Evolutionary conservation across 2,329 filamentous ascomycete species (phyloP), one percentile per base, ranked within the genome.

Genomic region (Botrytis elliptica): DNA sequence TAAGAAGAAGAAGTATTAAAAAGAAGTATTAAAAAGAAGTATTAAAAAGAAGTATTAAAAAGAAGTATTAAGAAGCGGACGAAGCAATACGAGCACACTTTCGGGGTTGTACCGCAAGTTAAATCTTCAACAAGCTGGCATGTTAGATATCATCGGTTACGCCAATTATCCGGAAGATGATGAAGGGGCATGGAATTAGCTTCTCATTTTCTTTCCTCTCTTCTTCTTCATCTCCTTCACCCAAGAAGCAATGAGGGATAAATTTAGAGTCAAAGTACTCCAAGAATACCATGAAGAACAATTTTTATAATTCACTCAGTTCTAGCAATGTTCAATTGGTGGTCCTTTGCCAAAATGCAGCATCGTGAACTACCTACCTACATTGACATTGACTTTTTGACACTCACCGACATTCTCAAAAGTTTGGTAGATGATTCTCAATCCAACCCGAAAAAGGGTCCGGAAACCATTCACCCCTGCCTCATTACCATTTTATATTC

Each of bases 341-440:
- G 29, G 29, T 36, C 29, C 29, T 22, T 59, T 59, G 5, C 29
- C 22, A 55, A 25, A 44, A 65, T 29, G 60, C 44, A 63, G 12
- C 44, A 36, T 52, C 64, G 64, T 52, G 33, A 40, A 67, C 14
- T 40, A 40, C 40, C 12, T 8, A 55, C 14, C 12, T 7, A 55
- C 2, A n/a, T n/a, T 52, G 49, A 22, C 22, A 49, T 38, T 38
- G 44, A 49, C 20, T 22, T 49, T 49, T 49, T 49, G 44, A 25
- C 25, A 18, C 68, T 70, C 68, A 70, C 68, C 68, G 69, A 71
- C 69, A 71, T 70, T 70, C 38, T 10, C 2, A 29, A n/a, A 18
- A n/a, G n/a, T 55, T 29, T 46, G 29, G 38, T 66, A 46, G 46
- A 40, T 29, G 10, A 29, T 18, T 16, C 7, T 40, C 44, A 67